These are phyloP conservation scores for Salix koriyanagi DNA, from an alignment of 345 rosid genomes.

Conservation along the genomic window DNA sequence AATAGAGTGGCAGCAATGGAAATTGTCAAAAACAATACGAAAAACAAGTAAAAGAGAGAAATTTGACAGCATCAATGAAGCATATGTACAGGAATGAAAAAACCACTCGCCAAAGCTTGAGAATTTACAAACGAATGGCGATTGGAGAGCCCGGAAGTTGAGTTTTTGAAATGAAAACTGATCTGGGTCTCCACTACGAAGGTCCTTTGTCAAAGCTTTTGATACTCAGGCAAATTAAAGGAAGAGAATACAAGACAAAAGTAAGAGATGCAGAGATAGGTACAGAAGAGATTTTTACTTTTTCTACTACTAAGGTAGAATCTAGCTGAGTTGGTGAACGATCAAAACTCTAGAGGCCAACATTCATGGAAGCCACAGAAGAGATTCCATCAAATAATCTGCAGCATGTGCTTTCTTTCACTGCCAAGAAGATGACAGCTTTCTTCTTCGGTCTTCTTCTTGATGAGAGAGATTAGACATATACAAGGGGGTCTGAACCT, in stretches of 20 bases:
- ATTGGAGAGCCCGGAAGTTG: conserved; percentile 2
- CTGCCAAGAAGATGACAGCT: not conserved
- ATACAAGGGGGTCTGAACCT: not conserved
- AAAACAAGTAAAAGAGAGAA: not conserved
- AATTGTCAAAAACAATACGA: not conserved
- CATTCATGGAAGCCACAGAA: not conserved
- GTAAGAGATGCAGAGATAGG: conserved; percentile 8
- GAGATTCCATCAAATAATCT: not conserved
- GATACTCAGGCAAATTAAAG: not conserved
- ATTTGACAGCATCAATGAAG: not conserved
- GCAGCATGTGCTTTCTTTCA: not conserved
- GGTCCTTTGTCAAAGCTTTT: conserved; percentile 2
- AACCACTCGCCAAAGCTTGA: conserved; percentile 13
- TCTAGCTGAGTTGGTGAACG: conserved; percentile 11
- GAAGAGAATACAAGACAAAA: not conserved
- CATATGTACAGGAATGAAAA: conserved; percentile 2
- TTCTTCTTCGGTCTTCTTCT: not conserved
- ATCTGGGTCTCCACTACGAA: conserved; percentile 15
- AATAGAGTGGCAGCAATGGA: not conserved
- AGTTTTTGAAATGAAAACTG: not conserved
- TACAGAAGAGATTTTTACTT: not conserved
- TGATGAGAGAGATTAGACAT: not conserved
- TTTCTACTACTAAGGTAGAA: not conserved
- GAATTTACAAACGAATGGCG: conserved; percentile 4
- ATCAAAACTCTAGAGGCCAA: not conserved